These are phyloP conservation scores for Diaporthe vaccinii DNA, from an alignment of 2,329 filamentous ascomycete genomes.

Conservation along the genomic window DNA sequence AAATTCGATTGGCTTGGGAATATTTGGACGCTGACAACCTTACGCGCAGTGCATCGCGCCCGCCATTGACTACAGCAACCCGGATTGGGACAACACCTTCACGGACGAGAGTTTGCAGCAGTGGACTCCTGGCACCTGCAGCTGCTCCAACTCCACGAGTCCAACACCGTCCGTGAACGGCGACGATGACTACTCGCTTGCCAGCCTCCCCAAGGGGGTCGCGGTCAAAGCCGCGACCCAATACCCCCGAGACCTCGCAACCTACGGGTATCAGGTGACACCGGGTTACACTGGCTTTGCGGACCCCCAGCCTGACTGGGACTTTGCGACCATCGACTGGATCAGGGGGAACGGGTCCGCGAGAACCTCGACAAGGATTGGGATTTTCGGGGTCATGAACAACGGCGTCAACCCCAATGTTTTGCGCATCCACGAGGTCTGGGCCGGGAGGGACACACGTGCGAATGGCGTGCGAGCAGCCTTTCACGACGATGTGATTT, in stretches of 20 bases:
- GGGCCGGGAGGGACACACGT: background rate
- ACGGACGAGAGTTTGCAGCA: background rate
- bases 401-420: background rate
- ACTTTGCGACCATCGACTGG: background rate
- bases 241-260: background rate
- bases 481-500: background rate
- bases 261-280: background rate
- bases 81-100: background rate
- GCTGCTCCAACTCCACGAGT: background rate
- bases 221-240: background rate
- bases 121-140: background rate
- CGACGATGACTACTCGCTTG: background rate
- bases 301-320: background rate
- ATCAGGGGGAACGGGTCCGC: accelerated
- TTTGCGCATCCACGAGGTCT: background rate
- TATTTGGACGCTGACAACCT: background rate
- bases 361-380: background rate
- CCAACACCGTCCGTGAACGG: background rate
- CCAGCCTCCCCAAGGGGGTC: background rate
- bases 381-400: background rate
- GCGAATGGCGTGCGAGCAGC: background rate
- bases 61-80: background rate
- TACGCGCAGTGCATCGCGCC: background rate
- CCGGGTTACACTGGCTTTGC: too few relatives aligned
- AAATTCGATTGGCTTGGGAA: background rate